A percentile compares a stretch with the other conserved stretches of the same genome.
Evolutionary conservation across 2,329 filamentous ascomycete genomes (phyloP).

Genomic region (Ophiostoma triangulosporum): DNA sequence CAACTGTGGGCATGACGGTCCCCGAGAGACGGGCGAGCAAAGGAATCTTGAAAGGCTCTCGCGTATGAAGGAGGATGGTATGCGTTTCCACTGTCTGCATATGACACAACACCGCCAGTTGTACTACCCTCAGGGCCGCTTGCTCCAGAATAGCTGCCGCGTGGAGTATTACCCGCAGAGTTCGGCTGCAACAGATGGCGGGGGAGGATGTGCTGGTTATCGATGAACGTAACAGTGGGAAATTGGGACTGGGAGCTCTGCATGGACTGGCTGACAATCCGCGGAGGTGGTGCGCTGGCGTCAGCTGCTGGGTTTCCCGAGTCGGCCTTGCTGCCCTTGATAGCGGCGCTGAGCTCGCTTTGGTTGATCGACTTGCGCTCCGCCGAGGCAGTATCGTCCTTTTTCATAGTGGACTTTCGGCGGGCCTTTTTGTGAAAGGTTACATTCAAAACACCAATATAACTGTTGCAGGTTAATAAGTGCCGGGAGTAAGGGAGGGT

Average conservation of each 20-base stretch:
- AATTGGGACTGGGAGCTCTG: constrained; percentile 50
- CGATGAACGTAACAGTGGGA: constrained; percentile 84
- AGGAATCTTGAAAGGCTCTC: background rate
- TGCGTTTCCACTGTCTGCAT: background rate
- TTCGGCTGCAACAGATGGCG: constrained; percentile 59
- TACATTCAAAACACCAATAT: constrained; percentile 93
- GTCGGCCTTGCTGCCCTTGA: constrained; percentile 10
- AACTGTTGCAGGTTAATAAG: constrained; percentile 36
- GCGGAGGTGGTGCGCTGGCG: constrained; percentile 13
- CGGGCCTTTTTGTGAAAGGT: constrained; percentile 79
- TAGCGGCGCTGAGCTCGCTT: constrained; percentile 16
- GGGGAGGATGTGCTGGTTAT: constrained; percentile 87
- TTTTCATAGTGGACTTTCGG: constrained; percentile 42
- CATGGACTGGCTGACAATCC: constrained; percentile 62
- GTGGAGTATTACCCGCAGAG: constrained; percentile 10
- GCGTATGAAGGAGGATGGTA: background rate
- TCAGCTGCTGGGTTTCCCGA: background rate
- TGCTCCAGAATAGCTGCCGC: constrained; percentile 2
- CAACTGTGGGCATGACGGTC: constrained; percentile 54
- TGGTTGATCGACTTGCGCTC: constrained; percentile 25
- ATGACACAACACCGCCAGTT: background rate
- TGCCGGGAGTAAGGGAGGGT: no score
- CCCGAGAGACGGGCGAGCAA: constrained; percentile 30
- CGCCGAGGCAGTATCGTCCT: constrained; percentile 28
- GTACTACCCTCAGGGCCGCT: background rate